phyloP scores from a whole-genome alignment of 2,329 filamentous ascomycete species.

The Colletotrichum neosansevieriae region DNA sequence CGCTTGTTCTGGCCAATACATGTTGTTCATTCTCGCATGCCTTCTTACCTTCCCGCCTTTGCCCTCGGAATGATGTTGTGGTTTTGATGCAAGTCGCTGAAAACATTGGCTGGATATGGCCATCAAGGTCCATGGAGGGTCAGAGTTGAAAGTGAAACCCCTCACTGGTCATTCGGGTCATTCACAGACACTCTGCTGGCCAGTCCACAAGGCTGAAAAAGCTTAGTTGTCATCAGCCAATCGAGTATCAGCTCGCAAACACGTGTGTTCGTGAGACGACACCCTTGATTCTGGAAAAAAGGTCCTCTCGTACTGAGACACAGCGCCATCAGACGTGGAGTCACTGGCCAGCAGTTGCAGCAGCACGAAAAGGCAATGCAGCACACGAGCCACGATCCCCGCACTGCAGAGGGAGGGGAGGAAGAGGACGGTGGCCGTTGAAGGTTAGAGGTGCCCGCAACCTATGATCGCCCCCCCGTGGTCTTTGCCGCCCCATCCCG shows the following conservation, averaged over 20 bases:
- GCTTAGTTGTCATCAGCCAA: constrained; percentile 21
- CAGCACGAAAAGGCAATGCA: neutral
- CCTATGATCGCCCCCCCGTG: constrained; percentile 28
- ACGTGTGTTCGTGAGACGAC: constrained; percentile 30
- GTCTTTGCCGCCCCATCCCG: constrained; percentile 1
- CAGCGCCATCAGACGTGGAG: neutral
- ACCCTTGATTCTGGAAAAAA: neutral
- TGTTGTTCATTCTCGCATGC: neutral
- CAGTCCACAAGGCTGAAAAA: constrained; percentile 37
- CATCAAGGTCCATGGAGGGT: constrained; percentile 31
- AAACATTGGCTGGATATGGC: constrained; percentile 10
- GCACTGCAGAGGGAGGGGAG: too few species aligned
- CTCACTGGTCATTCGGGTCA: neutral
- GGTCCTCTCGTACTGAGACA: constrained; percentile 22
- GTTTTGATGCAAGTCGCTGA: constrained; percentile 10
- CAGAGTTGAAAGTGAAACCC: constrained; percentile 4
- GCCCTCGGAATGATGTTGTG: neutral
- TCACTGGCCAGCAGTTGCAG: neutral
- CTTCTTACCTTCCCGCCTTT: constrained; percentile 7
- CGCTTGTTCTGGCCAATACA: constrained; percentile 7
- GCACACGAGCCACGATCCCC: too few species aligned
- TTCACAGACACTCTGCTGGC: constrained; percentile 13
- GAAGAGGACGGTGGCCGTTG: too few species aligned
- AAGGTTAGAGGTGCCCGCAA: constrained; percentile 1
- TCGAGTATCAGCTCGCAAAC: constrained; percentile 27